These are phyloP conservation scores for Parietichytrium sp. DNA, from an alignment of 108 stramenopile genomes.

Conservation along the genomic window DNA sequence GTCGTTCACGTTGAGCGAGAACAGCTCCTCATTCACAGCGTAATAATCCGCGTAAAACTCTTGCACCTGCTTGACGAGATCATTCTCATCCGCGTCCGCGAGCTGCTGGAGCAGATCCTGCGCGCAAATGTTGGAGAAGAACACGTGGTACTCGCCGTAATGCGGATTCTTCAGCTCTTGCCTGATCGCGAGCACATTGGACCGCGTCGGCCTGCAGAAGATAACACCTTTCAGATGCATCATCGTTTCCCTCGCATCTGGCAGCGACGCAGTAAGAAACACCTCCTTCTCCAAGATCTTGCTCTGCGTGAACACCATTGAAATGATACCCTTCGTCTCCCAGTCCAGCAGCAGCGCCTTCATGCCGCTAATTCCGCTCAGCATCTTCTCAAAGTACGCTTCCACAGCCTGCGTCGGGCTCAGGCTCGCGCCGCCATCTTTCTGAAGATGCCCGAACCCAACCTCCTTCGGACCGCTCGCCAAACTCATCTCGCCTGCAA, in stretches of 20 bases:
- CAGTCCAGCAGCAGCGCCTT: conserved; percentile 89
- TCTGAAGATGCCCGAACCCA: conserved; percentile 21
- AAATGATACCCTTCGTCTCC: conserved; percentile 60
- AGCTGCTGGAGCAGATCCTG: conserved; percentile 72
- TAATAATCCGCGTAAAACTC: conserved; percentile 93
- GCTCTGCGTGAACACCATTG: conserved; percentile 80
- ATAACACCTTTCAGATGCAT: conserved; percentile 86
- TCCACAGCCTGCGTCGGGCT: conserved; percentile 76
- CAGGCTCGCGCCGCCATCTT: conserved; percentile 47
- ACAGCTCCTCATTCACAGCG: conserved; percentile 88
- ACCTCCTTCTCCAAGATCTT: conserved; percentile 78
- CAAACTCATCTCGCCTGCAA: no score
- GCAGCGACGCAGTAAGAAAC: conserved; percentile 46
- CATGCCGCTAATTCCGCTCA: conserved; percentile 73
- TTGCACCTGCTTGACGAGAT: conserved; percentile 85
- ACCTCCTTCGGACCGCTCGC: neutral
- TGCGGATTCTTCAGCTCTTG: conserved; percentile 75
- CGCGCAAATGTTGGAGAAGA: conserved; percentile 81
- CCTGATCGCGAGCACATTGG: conserved; percentile 71
- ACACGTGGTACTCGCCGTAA: conserved; percentile 93
- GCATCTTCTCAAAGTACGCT: conserved; percentile 81
- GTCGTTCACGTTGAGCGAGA: conserved; percentile 79
- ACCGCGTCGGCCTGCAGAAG: conserved; percentile 87
- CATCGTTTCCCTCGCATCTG: conserved; percentile 53
- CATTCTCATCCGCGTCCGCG: conserved; percentile 81